These are phyloP conservation scores for Tuber borchii DNA, from an alignment of 495 filamentous ascomycete genomes.

Conservation along the genomic window DNA sequence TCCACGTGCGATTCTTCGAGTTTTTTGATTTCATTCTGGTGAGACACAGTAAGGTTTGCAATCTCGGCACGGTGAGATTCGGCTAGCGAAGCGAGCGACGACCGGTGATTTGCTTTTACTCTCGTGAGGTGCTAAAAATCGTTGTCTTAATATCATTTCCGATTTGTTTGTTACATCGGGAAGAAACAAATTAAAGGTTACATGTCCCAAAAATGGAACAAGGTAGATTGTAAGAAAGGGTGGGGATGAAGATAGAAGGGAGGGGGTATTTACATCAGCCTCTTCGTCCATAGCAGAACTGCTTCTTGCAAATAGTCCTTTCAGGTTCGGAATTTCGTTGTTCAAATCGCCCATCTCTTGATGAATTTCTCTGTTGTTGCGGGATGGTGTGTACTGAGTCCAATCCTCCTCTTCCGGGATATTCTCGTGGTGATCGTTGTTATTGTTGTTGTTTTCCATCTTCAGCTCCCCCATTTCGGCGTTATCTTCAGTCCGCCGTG, in stretches of 20 bases:
- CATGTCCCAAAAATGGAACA: slow-evolving; percentile 3
- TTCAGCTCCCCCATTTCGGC: not conserved
- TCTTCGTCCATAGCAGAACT: slow-evolving; percentile 25
- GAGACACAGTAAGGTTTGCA: slow-evolving; percentile 17
- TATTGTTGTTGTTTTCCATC: slow-evolving; percentile 7
- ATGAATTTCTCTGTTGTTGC: slow-evolving; percentile 10
- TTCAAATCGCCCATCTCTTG: slow-evolving; percentile 37
- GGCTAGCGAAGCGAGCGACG: slow-evolving; percentile 37
- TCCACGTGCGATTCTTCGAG: slow-evolving; percentile 28
- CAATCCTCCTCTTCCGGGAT: slow-evolving; percentile 1
- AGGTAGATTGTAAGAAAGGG: not conserved
- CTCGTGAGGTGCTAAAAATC: slow-evolving; percentile 29
- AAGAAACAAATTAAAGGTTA: not conserved
- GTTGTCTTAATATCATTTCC: not conserved
- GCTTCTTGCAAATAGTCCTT: slow-evolving; percentile 30
- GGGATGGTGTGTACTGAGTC: not conserved
- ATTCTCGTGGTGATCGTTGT: not conserved
- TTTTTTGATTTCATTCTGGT: slow-evolving; percentile 29
- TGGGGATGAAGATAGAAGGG: slow-evolving; percentile 5
- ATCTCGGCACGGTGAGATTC: slow-evolving; percentile 36
- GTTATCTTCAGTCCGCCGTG: slow-evolving; percentile 2
- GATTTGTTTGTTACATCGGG: slow-evolving; percentile 1
- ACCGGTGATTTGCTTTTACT: slow-evolving; percentile 40
- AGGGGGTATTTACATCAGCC: slow-evolving; percentile 26
- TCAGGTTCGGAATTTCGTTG: slow-evolving; percentile 37